Conservation (phyloP, 495 filamentous ascomycete species). For the Hypoxylon crocopeplum region DNA sequence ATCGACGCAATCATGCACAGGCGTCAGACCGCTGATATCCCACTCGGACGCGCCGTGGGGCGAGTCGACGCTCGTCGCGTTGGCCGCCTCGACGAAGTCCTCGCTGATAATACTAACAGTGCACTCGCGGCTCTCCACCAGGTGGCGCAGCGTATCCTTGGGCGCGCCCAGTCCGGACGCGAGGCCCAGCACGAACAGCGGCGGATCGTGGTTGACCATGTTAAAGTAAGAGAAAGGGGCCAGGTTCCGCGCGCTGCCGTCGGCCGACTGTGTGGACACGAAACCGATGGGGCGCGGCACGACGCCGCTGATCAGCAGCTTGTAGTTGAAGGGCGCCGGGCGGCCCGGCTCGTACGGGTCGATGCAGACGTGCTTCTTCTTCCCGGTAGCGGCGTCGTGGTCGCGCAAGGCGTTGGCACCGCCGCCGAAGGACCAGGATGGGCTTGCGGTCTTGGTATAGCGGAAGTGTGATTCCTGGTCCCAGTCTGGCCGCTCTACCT, state of each 20-base stretch:
- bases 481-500: slow-evolving; percentile 77
- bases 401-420: slow-evolving; percentile 65
- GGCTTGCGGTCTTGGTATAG: slow-evolving; percentile 74
- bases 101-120: slow-evolving; percentile 89
- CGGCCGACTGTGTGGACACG: slow-evolving; percentile 55
- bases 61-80: slow-evolving; percentile 76
- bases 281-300: slow-evolving; percentile 79
- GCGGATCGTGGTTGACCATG: slow-evolving; percentile 86
- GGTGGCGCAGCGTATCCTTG: slow-evolving; percentile 82
- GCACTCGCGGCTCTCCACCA: slow-evolving; percentile 74
- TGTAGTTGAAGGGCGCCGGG: slow-evolving; percentile 79
- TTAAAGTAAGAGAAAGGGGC: slow-evolving; percentile 89
- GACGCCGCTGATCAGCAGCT: slow-evolving; percentile 86
- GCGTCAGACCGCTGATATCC: slow-evolving; percentile 77
- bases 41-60: slow-evolving; percentile 84
- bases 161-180: slow-evolving; percentile 55
- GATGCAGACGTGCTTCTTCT: slow-evolving; percentile 74
- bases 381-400: slow-evolving; percentile 49
- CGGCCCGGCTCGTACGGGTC: slow-evolving; percentile 80
- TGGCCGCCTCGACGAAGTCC: slow-evolving; percentile 87
- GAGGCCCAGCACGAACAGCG: slow-evolving; percentile 85
- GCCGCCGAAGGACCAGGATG: slow-evolving; percentile 78
- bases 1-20: slow-evolving; percentile 63
- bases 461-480: slow-evolving; percentile 57
- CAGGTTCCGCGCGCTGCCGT: slow-evolving; percentile 66